Conservation (phyloP, 2,329 filamentous ascomycete species). For the Exophiala oligosperma region DNA sequence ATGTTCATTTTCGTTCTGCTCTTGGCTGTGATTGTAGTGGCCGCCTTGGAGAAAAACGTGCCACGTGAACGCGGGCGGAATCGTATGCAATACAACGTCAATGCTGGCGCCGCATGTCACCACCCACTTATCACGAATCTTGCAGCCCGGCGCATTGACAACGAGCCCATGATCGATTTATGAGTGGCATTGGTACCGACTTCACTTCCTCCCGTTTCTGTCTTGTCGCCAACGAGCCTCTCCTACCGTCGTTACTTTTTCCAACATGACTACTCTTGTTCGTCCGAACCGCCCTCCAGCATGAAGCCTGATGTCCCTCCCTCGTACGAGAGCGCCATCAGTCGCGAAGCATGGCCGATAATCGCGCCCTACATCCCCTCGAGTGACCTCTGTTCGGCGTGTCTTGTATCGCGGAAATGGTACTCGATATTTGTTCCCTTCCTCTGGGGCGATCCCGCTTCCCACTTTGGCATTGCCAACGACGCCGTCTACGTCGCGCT, state of each 20-base stretch:
- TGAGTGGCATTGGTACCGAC: no score
- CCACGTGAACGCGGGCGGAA: no score
- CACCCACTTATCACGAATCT: no score
- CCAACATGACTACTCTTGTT: constrained; percentile 11
- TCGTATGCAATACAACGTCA: no score
- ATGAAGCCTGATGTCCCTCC: constrained; percentile 50
- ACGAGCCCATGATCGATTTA: no score
- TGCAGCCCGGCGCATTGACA: no score
- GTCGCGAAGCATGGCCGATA: constrained; percentile 56
- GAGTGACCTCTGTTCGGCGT: constrained; percentile 55
- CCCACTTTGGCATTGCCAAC: constrained; percentile 56
- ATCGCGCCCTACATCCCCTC: constrained; percentile 59
- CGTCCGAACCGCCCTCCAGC: constrained; percentile 1
- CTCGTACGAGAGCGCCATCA: constrained; percentile 59
- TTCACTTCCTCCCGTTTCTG: background rate
- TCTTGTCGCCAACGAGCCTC: background rate
- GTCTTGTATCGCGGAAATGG: constrained; percentile 59
- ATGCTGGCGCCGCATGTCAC: no score
- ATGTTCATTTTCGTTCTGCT: no score
- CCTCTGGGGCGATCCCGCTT: constrained; percentile 63
- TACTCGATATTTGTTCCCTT: constrained; percentile 59
- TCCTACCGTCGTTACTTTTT: background rate
- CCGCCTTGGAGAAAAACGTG: no score
- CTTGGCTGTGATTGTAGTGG: no score
- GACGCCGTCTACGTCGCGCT: constrained; percentile 63